Percentiles rank a stretch among this genome's conserved stretches.
phyloP scores from a whole-genome alignment of 2,329 filamentous ascomycete genomes.

The Fusarium buharicum region DNA sequence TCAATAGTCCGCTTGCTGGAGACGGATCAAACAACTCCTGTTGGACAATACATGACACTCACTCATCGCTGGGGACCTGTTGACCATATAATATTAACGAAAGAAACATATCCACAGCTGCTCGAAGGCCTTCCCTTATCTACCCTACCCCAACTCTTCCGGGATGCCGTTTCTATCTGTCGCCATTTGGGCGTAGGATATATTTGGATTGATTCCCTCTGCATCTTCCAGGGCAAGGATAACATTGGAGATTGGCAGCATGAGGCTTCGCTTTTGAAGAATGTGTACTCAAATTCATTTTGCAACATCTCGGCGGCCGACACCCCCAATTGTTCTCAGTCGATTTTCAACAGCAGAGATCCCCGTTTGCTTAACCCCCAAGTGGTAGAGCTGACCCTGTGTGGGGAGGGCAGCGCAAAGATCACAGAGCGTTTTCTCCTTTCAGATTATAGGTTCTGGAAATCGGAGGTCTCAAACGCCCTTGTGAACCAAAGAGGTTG shows the following conservation, averaged over 20 bases:
- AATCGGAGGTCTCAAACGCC: neutral
- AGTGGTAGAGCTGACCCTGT: too few species aligned
- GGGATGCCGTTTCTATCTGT: constrained; percentile 7
- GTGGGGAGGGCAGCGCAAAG: too few species aligned
- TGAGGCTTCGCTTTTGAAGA: constrained; percentile 18
- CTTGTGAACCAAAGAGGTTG: constrained; percentile 15
- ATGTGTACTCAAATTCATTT: constrained; percentile 13
- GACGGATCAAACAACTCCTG: too few species aligned
- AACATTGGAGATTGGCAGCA: constrained; percentile 20
- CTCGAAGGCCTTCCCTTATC: too few species aligned
- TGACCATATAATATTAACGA: too few species aligned
- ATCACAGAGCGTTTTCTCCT: too few species aligned
- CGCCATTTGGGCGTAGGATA: constrained; percentile 29
- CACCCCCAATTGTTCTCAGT: constrained; percentile 4
- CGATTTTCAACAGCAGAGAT: constrained; percentile 7
- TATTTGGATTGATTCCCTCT: neutral
- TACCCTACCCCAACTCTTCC: constrained; percentile 19
- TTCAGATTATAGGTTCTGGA: too few species aligned
- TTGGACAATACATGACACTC: too few species aligned
- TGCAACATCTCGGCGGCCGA: constrained; percentile 16
- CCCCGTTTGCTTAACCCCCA: accelerated
- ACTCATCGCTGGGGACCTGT: too few species aligned
- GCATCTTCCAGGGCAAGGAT: constrained; percentile 33
- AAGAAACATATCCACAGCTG: too few species aligned
- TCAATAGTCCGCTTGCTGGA: too few species aligned